Evolutionary conservation across 805 yeast species (phyloP).

Genomic region (Naumovozyma dairenensis): DNA sequence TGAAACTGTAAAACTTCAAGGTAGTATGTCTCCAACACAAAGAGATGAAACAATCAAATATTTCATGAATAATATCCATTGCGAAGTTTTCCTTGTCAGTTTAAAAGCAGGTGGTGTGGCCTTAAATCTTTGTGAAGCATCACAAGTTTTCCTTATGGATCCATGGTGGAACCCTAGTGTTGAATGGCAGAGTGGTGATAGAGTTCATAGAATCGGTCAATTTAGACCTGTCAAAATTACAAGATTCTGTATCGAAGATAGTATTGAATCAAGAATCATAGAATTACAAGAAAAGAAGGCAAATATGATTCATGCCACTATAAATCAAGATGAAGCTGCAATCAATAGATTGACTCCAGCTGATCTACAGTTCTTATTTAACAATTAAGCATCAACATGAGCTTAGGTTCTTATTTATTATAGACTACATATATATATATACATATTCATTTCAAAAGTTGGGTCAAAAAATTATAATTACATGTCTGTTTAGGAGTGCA

Average conservation of each 20-base stretch:
- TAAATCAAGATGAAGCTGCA: constrained; percentile 87
- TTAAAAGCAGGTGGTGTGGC: constrained; percentile 99
- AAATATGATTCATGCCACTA: constrained; percentile 94
- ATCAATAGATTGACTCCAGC: constrained; percentile 82
- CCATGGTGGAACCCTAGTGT: constrained; percentile 99
- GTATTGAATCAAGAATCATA: constrained; percentile 90
- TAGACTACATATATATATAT: background rate
- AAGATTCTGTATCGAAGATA: constrained; percentile 88
- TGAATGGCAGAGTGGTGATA: constrained; percentile 96
- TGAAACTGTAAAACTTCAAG: constrained; percentile 86
- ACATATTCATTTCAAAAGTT: background rate
- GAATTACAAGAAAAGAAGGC: constrained; percentile 97
- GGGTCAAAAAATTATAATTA: background rate
- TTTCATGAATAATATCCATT: constrained; percentile 86
- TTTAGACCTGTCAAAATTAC: constrained; percentile 89
- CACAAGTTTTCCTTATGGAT: constrained; percentile 89
- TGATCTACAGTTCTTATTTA: constrained; percentile 89
- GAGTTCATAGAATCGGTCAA: constrained; percentile 97
- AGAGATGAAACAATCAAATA: constrained; percentile 84
- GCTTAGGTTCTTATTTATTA: background rate
- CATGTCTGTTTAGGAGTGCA: background rate
- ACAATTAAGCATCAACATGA: constrained; percentile 39
- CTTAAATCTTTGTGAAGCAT: constrained; percentile 88
- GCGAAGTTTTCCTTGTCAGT: constrained; percentile 89
- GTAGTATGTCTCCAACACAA: constrained; percentile 94